Evolutionary conservation across 768 basidiomycete genomes (phyloP).

Genomic region (Phaffia tasmanica): DNA sequence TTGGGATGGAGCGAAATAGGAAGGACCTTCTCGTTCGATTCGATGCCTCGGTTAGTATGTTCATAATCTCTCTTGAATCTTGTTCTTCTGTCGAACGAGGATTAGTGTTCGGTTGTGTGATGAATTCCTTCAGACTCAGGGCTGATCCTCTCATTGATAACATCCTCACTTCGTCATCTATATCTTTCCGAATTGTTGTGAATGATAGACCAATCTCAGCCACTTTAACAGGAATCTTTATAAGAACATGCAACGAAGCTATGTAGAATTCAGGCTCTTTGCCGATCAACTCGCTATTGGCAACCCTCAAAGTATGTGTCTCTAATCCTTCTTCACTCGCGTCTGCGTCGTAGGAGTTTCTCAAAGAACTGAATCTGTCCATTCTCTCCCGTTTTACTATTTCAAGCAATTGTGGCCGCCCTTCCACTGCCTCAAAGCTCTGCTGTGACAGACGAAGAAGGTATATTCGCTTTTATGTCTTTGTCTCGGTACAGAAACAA

Average conservation of each 20-base stretch:
- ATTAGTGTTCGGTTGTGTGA: background rate
- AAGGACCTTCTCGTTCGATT: slow-evolving; percentile 87
- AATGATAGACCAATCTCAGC: slow-evolving; percentile 70
- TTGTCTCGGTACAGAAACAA: background rate
- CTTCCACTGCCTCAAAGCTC: slow-evolving; percentile 93
- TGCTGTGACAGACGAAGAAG: slow-evolving; percentile 90
- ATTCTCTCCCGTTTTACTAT: background rate
- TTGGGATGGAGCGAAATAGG: slow-evolving; percentile 84
- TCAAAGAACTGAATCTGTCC: background rate
- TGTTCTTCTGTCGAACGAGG: background rate
- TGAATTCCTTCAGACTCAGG: background rate
- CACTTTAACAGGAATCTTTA: slow-evolving; percentile 54
- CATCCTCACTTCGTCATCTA: background rate
- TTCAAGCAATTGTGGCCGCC: slow-evolving; percentile 67
- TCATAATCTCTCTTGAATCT: slow-evolving; percentile 3
- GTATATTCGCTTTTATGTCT: slow-evolving; percentile 30
- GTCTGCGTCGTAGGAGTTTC: background rate
- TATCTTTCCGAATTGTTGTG: background rate
- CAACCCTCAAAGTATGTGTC: slow-evolving; percentile 65
- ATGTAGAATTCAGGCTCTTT: slow-evolving; percentile 86
- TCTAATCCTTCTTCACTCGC: background rate
- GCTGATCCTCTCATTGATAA: slow-evolving; percentile 8
- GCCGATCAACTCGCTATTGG: slow-evolving; percentile 78
- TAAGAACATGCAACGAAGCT: slow-evolving; percentile 88
- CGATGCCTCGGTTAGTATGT: slow-evolving; percentile 70